Percentiles rank a stretch among this genome's conserved stretches.
phyloP scores from a whole-genome alignment of 768 basidiomycete species.

The Suillus subluteus region DNA sequence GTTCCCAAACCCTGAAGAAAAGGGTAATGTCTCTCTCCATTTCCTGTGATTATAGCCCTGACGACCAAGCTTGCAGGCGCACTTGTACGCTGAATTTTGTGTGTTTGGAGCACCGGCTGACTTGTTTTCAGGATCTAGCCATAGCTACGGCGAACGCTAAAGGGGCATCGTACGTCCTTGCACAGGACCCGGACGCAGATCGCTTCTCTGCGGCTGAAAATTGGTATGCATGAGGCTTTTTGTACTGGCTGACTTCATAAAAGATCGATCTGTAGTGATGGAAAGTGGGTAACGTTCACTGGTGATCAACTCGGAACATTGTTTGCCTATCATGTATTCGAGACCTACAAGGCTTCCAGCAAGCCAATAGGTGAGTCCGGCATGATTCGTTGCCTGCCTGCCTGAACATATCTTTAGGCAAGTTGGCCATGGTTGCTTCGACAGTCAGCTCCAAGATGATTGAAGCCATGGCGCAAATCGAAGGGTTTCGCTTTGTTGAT shows the following conservation, averaged over 20 bases:
- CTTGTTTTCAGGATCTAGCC: conserved; percentile 64
- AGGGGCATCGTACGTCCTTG: conserved; percentile 68
- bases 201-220: conserved; percentile 79
- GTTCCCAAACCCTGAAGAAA: conserved; percentile 92
- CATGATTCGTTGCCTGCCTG: conserved; percentile 45
- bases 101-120: conserved; percentile 9
- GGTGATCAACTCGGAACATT: conserved; percentile 82
- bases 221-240: conserved; percentile 41
- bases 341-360: conserved; percentile 48
- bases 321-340: conserved; percentile 51
- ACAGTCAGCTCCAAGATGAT: conserved; percentile 93
- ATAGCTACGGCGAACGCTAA: conserved; percentile 58
- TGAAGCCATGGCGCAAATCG: conserved; percentile 68
- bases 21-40: conserved; percentile 49
- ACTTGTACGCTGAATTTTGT: conserved; percentile 39
- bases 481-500: conserved; percentile 85
- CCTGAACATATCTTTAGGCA: conserved; percentile 50
- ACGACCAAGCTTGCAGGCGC: conserved; percentile 42
- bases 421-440: conserved; percentile 85
- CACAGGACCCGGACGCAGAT: conserved; percentile 91
- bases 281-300: conserved; percentile 72
- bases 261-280: conserved; percentile 33
- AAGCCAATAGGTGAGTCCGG: conserved; percentile 43
- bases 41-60: conserved; percentile 13
- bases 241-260: conserved; percentile 12